These are phyloP conservation scores for Mycena metata DNA, from an alignment of 768 basidiomycete genomes.

Conservation along the genomic window DNA sequence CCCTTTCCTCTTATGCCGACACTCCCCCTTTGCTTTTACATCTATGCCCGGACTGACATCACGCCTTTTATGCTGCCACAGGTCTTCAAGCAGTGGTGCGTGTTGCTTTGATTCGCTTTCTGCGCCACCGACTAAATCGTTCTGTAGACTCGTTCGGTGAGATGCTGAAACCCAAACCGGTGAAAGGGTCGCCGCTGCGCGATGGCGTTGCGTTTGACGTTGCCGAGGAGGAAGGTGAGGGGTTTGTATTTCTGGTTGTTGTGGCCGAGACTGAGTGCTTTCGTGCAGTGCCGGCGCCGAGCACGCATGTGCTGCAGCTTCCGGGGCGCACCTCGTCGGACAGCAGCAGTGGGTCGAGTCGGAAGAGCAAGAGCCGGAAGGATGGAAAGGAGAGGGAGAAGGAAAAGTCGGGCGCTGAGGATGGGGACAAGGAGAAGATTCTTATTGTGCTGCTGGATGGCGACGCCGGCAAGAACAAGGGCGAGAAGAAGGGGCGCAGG, in stretches of 20 bases:
- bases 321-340: slow-evolving; percentile 32
- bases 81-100: slow-evolving; percentile 33
- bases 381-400: too few species aligned
- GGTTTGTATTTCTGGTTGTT: background rate
- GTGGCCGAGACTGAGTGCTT: background rate
- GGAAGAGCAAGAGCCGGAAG: background rate
- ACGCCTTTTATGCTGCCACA: slow-evolving; percentile 11
- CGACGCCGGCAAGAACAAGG: background rate
- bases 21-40: background rate
- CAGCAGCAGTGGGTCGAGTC: slow-evolving; percentile 29
- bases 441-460: slow-evolving; percentile 33
- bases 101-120: background rate
- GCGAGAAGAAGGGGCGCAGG: background rate
- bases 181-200: slow-evolving; percentile 25
- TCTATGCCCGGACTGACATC: slow-evolving; percentile 24
- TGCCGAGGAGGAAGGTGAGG: slow-evolving; percentile 8
- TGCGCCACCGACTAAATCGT: background rate
- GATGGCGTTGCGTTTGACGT: slow-evolving; percentile 28
- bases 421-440: slow-evolving; percentile 29
- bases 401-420: background rate
- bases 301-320: slow-evolving; percentile 14
- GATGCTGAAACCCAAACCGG: background rate
- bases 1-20: background rate
- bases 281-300: slow-evolving; percentile 8
- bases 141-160: slow-evolving; percentile 1